These are phyloP conservation scores for Nymphaea colorata DNA, from an alignment of 164 flowering plant genomes.

Conservation along the genomic window DNA sequence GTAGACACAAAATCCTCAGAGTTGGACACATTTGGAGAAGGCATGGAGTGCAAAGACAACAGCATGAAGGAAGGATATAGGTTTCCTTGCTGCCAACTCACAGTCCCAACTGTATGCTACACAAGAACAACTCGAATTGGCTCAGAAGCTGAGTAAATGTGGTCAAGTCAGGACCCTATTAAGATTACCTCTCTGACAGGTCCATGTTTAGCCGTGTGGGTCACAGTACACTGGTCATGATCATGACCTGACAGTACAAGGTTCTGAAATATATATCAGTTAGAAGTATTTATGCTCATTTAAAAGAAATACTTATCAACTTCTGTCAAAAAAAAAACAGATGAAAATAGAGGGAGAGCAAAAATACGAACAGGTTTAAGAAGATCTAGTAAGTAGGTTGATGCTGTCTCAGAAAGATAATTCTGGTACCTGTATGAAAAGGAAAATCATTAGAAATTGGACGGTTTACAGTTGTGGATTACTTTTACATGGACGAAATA, in stretches of 20 bases:
- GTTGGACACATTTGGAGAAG: slow-evolving; percentile 16
- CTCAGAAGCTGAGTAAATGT: background rate
- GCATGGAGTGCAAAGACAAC: slow-evolving; percentile 36
- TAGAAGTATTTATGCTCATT: slow-evolving; percentile 2
- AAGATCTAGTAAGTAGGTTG: slow-evolving; percentile 40
- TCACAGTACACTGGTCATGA: slow-evolving; percentile 88
- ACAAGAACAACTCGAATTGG: background rate
- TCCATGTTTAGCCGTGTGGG: slow-evolving; percentile 42
- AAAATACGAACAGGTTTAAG: slow-evolving; percentile 55
- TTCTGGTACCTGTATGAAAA: slow-evolving; percentile 66
- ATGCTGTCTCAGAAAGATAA: slow-evolving; percentile 58
- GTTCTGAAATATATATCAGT: slow-evolving; percentile 26
- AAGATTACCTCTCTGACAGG: slow-evolving; percentile 49
- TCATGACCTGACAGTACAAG: slow-evolving; percentile 90
- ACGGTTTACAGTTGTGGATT: background rate
- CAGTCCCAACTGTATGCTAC: slow-evolving; percentile 90
- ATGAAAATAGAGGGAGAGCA: background rate
- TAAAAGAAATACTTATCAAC: too few species aligned
- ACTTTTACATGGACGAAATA: too few species aligned
- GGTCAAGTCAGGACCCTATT: background rate
- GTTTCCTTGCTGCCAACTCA: slow-evolving; percentile 98
- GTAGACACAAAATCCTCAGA: slow-evolving; percentile 31
- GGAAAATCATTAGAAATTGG: background rate
- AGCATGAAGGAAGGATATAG: slow-evolving; percentile 93
- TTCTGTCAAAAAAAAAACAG: too few species aligned